Conservation (phyloP, 768 basidiomycete species). For the Hericium rajendrae region DNA sequence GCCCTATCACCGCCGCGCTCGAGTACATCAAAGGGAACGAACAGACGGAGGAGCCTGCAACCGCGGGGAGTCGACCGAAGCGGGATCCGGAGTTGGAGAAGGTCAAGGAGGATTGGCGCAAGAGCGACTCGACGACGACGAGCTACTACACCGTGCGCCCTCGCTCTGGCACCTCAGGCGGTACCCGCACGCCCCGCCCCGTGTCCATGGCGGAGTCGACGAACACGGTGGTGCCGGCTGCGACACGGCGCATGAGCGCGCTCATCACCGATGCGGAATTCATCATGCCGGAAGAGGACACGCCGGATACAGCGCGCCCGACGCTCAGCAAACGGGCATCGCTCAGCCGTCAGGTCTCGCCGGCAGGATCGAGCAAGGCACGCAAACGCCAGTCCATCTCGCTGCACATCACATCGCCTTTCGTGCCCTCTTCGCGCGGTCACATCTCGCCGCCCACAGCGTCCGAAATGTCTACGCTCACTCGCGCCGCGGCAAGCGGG, state of each 20-base stretch:
- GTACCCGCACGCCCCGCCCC: slow-evolving; percentile 50
- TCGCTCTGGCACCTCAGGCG: slow-evolving; percentile 28
- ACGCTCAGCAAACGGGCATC: slow-evolving; percentile 1
- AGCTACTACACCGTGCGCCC: slow-evolving; percentile 66
- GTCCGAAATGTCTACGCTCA: slow-evolving; percentile 32
- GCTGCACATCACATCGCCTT: slow-evolving; percentile 34
- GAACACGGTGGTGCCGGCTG: slow-evolving; percentile 58
- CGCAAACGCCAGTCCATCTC: slow-evolving; percentile 59
- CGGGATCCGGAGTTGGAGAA: slow-evolving; percentile 17
- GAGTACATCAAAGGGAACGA: slow-evolving; percentile 39
- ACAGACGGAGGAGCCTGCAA: slow-evolving; percentile 13
- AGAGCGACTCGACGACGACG: slow-evolving; percentile 70
- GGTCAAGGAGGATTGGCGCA: slow-evolving; percentile 65
- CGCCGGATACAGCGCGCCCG: slow-evolving; percentile 22
- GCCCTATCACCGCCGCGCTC: slow-evolving; percentile 50
- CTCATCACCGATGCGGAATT: slow-evolving; percentile 61
- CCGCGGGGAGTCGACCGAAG: slow-evolving; percentile 8
- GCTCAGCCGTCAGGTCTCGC: slow-evolving; percentile 25
- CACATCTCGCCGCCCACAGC: slow-evolving; percentile 5
- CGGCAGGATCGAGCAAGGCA: slow-evolving; percentile 35
- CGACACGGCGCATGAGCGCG: slow-evolving; percentile 53
- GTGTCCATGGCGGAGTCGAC: slow-evolving; percentile 73
- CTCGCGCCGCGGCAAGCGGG: slow-evolving; percentile 31
- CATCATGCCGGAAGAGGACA: slow-evolving; percentile 50
- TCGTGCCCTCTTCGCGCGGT: slow-evolving; percentile 15